Evolutionary conservation across 2,329 filamentous ascomycete species (phyloP), one percentile per base, ranked within the genome.

Genomic region (Thielaviopsis ethacetica): DNA sequence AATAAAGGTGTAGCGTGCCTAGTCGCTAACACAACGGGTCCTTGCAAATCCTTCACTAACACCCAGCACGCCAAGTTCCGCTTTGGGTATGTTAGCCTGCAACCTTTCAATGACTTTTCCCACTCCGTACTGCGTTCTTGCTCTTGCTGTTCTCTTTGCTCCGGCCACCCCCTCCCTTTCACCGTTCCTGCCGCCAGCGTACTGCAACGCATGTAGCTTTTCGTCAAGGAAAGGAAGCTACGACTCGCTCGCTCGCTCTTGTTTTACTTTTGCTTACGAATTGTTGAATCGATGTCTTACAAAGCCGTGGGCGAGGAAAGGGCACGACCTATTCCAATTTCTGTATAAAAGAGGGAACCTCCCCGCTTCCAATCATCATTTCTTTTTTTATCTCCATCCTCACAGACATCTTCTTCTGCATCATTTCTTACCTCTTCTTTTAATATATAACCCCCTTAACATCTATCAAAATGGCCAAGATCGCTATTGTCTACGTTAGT

Each of bases 401-500:
- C 21, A 44, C 26, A 38, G 17, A 22, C 15, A 7, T 38, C 53
- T 55, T 38, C 49, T 26, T 34, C 30, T 34, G 30, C 26, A 19
- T 53, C 17, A n/a, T 22, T 22, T 26, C 34, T 41, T 59, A 56
- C 22, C 30, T 53, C 2, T 44, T 44, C 27, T 22, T 49, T 52
- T 27, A 53, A 56, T 27, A 59, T 1, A 19, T 53, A 34, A 30
- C 51, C 2, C 3, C 38, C 15, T 44, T n/a, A 7, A 44, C 13
- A 44, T 44, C 13, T 44, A 44, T 59, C 53, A 61, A 61, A 68
- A 94, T 95, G 89, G 88, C 87, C 72, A 94, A 88, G 78, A 81
- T 95, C 70, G 90, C 90, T 67, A 93, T 95, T 74, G 82, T 95
- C 71, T 94, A 83, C 72, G 87, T 91, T 78, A 66, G 86, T 81